Evolutionary conservation across 2,329 filamentous ascomycete genomes (phyloP).

Genomic region (Grosmannia penicillata): DNA sequence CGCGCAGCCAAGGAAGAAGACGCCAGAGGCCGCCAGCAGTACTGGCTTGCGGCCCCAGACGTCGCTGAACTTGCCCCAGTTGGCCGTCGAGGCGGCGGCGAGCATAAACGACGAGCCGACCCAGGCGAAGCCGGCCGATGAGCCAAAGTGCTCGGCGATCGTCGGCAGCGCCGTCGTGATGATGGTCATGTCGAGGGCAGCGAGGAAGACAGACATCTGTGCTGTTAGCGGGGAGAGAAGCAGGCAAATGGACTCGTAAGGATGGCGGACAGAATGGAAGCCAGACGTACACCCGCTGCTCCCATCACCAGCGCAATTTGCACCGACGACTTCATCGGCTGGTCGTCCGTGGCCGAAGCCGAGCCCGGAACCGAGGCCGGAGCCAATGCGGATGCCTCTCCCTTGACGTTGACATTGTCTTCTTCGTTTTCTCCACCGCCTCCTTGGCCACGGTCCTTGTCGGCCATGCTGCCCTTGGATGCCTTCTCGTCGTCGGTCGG

Average conservation of each 20-base stretch:
- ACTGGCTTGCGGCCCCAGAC: constrained; percentile 44
- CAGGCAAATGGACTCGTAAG: not conserved
- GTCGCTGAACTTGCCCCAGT: constrained; percentile 52
- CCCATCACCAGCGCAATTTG: not conserved
- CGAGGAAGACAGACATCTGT: constrained; percentile 28
- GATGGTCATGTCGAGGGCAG: constrained; percentile 44
- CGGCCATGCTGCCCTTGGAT: not conserved
- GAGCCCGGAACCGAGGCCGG: too few species aligned
- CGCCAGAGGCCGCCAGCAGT: constrained; percentile 31
- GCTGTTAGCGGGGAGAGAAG: not conserved
- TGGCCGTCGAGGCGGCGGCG: constrained; percentile 49
- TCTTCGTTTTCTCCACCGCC: not conserved
- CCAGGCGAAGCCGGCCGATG: constrained; percentile 60
- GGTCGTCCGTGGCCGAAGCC: too few species aligned
- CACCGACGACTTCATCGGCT: not conserved
- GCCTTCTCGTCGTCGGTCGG: constrained; percentile 1
- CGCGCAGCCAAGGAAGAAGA: constrained; percentile 40
- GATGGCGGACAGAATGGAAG: not conserved
- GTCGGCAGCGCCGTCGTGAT: constrained; percentile 53
- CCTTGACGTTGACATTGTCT: too few species aligned
- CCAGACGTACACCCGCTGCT: constrained; percentile 1
- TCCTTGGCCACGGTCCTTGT: not conserved
- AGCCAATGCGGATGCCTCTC: too few species aligned
- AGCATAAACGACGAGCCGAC: constrained; percentile 62
- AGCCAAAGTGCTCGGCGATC: constrained; percentile 48